phyloP scores from a whole-genome alignment of 805 yeast species.

The Brettanomyces sp. region DNA sequence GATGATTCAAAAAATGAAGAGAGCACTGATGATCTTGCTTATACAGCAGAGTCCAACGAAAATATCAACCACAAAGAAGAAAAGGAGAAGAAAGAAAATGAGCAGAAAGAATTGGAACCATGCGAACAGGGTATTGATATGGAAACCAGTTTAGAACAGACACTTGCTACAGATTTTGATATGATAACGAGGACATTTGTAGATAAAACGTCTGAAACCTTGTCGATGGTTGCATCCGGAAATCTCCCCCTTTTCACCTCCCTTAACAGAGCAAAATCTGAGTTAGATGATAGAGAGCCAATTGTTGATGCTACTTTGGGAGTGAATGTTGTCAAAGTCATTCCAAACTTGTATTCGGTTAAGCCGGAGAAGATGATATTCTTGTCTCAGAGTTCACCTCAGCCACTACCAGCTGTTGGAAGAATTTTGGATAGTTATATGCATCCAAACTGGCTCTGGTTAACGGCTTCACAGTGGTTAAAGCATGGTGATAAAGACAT shows the following conservation, averaged over 20 bases:
- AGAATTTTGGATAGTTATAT: constrained; percentile 45
- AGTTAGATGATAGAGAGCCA: constrained; percentile 66
- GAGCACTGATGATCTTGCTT: constrained; percentile 4
- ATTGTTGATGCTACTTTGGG: constrained; percentile 47
- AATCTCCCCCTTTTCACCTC: constrained; percentile 79
- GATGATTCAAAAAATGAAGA: constrained; percentile 19
- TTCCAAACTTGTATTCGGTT: constrained; percentile 39
- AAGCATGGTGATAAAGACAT: constrained; percentile 29
- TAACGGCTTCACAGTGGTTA: constrained; percentile 62
- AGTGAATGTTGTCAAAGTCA: constrained; percentile 54
- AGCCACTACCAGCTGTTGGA: constrained; percentile 26
- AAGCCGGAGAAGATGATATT: constrained; percentile 34
- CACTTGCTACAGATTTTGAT: constrained; percentile 48
- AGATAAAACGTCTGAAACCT: constrained; percentile 54
- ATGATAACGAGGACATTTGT: constrained; percentile 46
- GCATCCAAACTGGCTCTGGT: constrained; percentile 56
- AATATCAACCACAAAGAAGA: not conserved
- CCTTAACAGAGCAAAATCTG: constrained; percentile 49
- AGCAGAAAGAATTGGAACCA: constrained; percentile 2
- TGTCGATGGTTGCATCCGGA: constrained; percentile 45
- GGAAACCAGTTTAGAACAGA: constrained; percentile 25
- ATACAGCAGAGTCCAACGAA: not conserved
- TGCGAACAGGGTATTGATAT: constrained; percentile 5
- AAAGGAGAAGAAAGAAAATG: not conserved
- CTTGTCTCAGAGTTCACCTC: constrained; percentile 24